These are phyloP conservation scores for Cytospora paraplurivora DNA, from an alignment of 2,329 filamentous ascomycete genomes.

Conservation along the genomic window DNA sequence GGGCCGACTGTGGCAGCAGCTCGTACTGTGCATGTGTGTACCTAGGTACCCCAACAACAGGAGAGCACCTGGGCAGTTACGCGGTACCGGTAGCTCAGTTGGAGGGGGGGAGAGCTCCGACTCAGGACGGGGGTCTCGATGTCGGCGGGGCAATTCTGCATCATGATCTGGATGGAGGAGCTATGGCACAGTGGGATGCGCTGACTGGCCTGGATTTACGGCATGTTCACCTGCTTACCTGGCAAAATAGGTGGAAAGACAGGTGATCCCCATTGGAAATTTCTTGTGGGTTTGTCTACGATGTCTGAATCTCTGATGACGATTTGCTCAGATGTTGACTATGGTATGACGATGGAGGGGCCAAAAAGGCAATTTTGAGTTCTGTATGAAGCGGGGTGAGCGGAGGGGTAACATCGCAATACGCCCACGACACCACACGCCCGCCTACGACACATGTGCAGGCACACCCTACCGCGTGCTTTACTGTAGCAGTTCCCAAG, in stretches of 20 bases:
- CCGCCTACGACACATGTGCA: too few species aligned
- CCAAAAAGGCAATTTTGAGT: neutral
- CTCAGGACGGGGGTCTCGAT: conserved; percentile 21
- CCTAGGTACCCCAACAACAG: neutral
- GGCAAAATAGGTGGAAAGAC: conserved; percentile 10
- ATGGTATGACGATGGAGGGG: neutral
- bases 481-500: too few species aligned
- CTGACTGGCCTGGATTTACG: conserved; percentile 6
- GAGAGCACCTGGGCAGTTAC: neutral
- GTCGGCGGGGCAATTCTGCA: conserved; percentile 15
- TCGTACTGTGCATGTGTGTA: conserved; percentile 7
- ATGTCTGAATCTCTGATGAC: neutral
- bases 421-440: too few species aligned
- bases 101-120: conserved; percentile 17
- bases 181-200: conserved; percentile 10
- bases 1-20: conserved; percentile 13
- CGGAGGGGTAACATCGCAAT: conserved; percentile 19
- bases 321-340: neutral
- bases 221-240: neutral
- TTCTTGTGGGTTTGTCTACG: neutral
- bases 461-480: too few species aligned
- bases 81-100: neutral
- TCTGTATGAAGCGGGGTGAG: conserved; percentile 3
- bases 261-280: conserved; percentile 9
- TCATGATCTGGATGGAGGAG: conserved; percentile 16